Percentiles rank a stretch among this genome's conserved stretches.
phyloP scores from a whole-genome alignment of 78 protist genomes.

The Chrysochromulina parva region DNA sequence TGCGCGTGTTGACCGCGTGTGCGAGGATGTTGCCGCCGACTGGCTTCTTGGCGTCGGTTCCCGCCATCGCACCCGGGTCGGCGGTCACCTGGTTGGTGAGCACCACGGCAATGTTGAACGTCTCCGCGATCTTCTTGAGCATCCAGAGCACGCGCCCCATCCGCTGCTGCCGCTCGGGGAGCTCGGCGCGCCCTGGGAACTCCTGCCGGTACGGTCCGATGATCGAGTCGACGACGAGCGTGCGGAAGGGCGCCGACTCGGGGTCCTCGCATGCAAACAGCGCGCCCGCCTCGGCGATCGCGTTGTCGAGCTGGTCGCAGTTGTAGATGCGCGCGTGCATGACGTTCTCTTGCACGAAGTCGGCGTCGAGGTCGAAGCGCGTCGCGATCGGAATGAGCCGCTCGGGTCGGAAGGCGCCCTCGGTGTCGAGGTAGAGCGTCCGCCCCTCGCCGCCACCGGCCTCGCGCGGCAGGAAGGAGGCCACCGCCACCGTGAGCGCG shows the following conservation, averaged over 20 bases:
- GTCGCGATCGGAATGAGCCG: constrained; percentile 88
- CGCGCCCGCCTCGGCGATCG: too few relatives aligned
- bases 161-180: constrained; percentile 91
- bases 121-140: constrained; percentile 92
- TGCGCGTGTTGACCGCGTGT: constrained; percentile 94
- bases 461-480: not conserved
- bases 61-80: constrained; percentile 52
- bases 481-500: not conserved
- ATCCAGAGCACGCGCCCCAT: constrained; percentile 85
- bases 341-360: not conserved
- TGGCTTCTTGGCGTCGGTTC: constrained; percentile 85
- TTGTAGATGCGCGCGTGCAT: constrained; percentile 93
- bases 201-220: constrained; percentile 93
- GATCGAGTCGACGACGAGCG: constrained; percentile 94
- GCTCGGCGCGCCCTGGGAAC: constrained; percentile 96
- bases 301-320: constrained; percentile 75
- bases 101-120: constrained; percentile 91
- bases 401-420: constrained; percentile 98
- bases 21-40: constrained; percentile 96
- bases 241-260: constrained; percentile 45
- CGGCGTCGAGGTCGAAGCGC: constrained; percentile 39
- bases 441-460: constrained; percentile 96
- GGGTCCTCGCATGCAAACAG: too few relatives aligned
- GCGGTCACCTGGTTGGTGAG: constrained; percentile 98
- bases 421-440: constrained; percentile 96